Percentiles rank a stretch among this genome's conserved stretches.
phyloP scores from a whole-genome alignment of 2,329 filamentous ascomycete genomes.

The Thyridium curvatum region DNA sequence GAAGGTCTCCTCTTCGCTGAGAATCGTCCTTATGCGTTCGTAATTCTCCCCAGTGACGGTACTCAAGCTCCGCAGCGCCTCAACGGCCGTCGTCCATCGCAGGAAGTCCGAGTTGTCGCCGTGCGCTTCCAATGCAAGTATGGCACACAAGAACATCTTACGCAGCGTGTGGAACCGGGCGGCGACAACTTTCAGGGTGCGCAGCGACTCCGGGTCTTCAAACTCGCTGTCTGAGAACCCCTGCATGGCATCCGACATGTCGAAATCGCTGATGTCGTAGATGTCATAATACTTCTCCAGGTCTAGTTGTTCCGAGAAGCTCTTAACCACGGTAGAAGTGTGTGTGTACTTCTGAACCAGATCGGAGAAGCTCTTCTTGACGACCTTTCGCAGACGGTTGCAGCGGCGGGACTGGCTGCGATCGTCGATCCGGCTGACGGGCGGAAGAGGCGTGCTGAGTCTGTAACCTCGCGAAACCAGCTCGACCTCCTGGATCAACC shows the following conservation, averaged over 20 bases:
- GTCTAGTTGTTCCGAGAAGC: conserved; percentile 71
- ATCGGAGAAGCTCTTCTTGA: conserved; percentile 63
- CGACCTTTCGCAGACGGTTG: conserved; percentile 67
- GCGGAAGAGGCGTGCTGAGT: conserved; percentile 81
- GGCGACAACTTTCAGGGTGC: conserved; percentile 73
- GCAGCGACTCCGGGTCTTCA: conserved; percentile 72
- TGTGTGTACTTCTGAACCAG: conserved; percentile 68
- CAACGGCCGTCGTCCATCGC: conserved; percentile 72
- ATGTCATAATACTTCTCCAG: conserved; percentile 91
- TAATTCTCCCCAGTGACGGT: conserved; percentile 55
- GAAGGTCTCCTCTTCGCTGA: conserved; percentile 71
- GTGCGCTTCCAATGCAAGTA: conserved; percentile 79
- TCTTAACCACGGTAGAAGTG: conserved; percentile 61
- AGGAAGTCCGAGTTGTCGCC: conserved; percentile 70
- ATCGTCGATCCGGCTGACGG: conserved; percentile 87
- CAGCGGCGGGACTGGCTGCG: conserved; percentile 74
- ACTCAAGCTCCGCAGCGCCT: conserved; percentile 64
- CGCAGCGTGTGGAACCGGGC: conserved; percentile 75
- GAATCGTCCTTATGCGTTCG: conserved; percentile 58
- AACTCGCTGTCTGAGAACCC: conserved; percentile 60
- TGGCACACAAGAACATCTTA: conserved; percentile 81
- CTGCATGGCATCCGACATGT: conserved; percentile 63
- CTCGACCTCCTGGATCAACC: conserved; percentile 91
- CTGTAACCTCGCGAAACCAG: conserved; percentile 86
- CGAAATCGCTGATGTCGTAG: conserved; percentile 70